Evolutionary conservation across 345 rosid genomes (phyloP), one percentile per base, ranked within the genome.

Genomic region (Trapa bicornis): DNA sequence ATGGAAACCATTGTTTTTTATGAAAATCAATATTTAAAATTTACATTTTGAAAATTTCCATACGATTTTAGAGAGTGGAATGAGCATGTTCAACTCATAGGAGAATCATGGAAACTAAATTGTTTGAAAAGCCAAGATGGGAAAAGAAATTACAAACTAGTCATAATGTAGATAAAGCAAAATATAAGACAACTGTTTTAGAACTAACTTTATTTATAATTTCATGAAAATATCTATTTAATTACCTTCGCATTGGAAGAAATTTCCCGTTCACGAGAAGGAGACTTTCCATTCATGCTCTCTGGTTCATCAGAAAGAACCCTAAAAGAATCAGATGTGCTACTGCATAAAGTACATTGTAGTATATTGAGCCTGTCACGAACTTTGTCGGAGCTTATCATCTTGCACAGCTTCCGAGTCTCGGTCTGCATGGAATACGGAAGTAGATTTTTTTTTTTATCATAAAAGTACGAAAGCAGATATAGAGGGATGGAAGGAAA

Each of bases 331-430:
- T 69, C 73, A 67, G 87, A 70, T 67, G 76, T 37, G 77, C 76
- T 83, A 68, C 86, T 78, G 75, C 88, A 87, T 17, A 74, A 54
- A 78, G 72, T 77, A 73, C 94, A 84, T 64, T 82, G 73, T 68
- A 75, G 64, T 65, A 82, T 75, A 67, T 70, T 64, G 42, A 76
- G 71, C 32, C 62, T 79, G 77, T 78, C 15, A 76, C 11, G 71
- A 71, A 72, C 73, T 42, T 85, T 72, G 73, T 75, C 84, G 74
- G 73, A 62, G 53, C 68, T 83, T 69, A 93, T 43, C 73, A 77
- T 73, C 67, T 66, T 75, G 74, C 79, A 82, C 80, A 87, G 78
- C 84, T 66, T 86, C 85, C 78, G 85, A 45, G 91, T 89, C 69
- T 94, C 89, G 73, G 37, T 56, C 98, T 92, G 77, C 72, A 76